Conservation (phyloP, 2,329 filamentous ascomycete species). For the Colletotrichum euphorbiae region DNA sequence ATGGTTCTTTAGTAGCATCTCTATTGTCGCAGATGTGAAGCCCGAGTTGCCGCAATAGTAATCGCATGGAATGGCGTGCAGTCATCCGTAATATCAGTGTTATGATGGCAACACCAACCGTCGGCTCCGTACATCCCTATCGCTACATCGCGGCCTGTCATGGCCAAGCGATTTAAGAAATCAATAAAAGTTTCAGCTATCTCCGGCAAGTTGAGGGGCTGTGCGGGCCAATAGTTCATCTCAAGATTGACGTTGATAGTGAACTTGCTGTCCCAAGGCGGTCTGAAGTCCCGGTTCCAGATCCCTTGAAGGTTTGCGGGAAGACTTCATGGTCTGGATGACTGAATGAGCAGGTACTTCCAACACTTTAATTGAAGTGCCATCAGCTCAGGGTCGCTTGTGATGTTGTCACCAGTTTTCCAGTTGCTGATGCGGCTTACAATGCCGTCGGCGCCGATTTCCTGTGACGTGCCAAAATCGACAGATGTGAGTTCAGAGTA, state of each 20-base stretch:
- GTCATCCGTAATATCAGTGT: conserved; percentile 51
- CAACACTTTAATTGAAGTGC: no score
- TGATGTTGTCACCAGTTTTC: no score
- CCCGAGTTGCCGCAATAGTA: conserved; percentile 56
- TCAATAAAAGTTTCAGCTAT: conserved; percentile 53
- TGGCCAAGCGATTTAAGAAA: conserved; percentile 50
- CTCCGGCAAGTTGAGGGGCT: conserved; percentile 43
- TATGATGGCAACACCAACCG: conserved; percentile 52
- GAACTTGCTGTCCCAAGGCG: conserved; percentile 61
- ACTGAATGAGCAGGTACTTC: no score
- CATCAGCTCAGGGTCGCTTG: no score
- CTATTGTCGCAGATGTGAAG: conserved; percentile 56
- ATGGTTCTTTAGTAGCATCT: conserved; percentile 57
- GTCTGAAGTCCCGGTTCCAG: no score
- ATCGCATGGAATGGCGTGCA: conserved; percentile 16
- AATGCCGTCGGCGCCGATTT: no score
- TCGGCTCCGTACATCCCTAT: conserved; percentile 50
- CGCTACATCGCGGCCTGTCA: conserved; percentile 48
- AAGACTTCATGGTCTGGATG: no score
- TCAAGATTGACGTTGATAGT: conserved; percentile 65
- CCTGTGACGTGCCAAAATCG: no score
- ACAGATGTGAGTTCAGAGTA: no score
- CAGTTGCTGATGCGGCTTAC: no score
- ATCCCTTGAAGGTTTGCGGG: no score
- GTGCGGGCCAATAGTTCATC: conserved; percentile 65